Evolutionary conservation across 768 basidiomycete genomes (phyloP).

Genomic region (Artomyces pyxidatus): DNA sequence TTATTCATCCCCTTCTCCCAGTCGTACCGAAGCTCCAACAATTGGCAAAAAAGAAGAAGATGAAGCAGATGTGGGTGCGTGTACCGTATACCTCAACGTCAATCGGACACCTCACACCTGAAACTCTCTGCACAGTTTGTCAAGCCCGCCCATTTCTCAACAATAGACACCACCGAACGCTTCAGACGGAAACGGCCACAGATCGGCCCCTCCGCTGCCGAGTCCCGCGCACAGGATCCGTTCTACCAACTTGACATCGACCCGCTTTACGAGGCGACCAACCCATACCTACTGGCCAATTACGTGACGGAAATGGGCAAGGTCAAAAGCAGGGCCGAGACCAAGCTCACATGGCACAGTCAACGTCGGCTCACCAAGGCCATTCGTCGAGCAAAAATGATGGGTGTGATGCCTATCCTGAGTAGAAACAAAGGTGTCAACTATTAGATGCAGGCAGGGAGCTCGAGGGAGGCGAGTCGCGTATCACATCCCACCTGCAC

Average conservation of each 20-base stretch:
- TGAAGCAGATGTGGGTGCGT: too few species aligned
- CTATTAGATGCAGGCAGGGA: too few species aligned
- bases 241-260: constrained; percentile 68
- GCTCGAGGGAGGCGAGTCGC: too few species aligned
- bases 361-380: constrained; percentile 80
- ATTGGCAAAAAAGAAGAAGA: too few species aligned
- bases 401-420: constrained; percentile 69
- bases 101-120: background rate
- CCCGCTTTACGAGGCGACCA: constrained; percentile 61
- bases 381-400: constrained; percentile 81
- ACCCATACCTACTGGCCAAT: constrained; percentile 46
- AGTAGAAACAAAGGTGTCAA: too few species aligned
- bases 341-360: constrained; percentile 65
- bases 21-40: too few species aligned
- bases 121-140: constrained; percentile 31
- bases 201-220: constrained; percentile 47
- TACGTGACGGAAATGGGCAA: constrained; percentile 75
- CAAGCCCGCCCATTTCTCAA: constrained; percentile 36
- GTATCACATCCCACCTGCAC: too few species aligned
- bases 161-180: constrained; percentile 17
- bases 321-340: constrained; percentile 62
- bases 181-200: constrained; percentile 23
- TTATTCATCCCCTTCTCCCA: too few species aligned
- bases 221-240: constrained; percentile 52
- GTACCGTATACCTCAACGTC: too few species aligned